Base-by-base conservation (phyloP, 2,329 filamentous ascomycete species). In the Setomelanomma holmii region DNA sequence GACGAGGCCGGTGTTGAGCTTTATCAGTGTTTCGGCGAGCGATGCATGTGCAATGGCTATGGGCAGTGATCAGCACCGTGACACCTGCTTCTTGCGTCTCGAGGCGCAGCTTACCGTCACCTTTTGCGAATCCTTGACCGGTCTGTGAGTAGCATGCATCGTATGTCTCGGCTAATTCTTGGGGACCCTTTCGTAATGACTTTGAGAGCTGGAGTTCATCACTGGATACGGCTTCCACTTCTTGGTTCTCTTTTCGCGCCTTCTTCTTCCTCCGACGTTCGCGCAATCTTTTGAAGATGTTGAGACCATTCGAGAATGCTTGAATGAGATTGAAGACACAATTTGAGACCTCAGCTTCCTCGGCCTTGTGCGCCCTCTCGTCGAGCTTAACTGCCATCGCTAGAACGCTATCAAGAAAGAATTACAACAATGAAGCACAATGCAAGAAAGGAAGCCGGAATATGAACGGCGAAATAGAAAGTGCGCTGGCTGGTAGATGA, bases 1-100 rank as follows among this genome's bases (percentile, higher is more conserved):
- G 6, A 80, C 76, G 4, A 81, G 73, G 34, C 79, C 78, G 16
- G 76, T 77, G 54, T 81, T 80, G 22, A 80, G 65, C 54, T 72
- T 78, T 50, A 80, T 71, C 20, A 80, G 58, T 16, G 78, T 76
- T 53, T 76, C 76, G 10, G 76, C 75, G 17, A 80, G 76, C n/a
- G 73, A 75, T 3, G 74, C 74, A 51, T 79, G 77, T 14, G 78
- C 78, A 47, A 76, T 76, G 40, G 75, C 78, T 80, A 50, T 45
- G 45, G 23, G 43, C 10, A 33, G 24, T 21, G 12, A 22, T 52
- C 23, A 49, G 39, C 21, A 27, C 40, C 21, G 24, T 23, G 22
- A 35, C 40, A 44, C 23, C 34, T 51, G 24, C 42, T 45, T n/a
- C 4, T 35, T 21, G 16, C 21, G 30, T 24, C 24, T 12, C 30